Conservation (phyloP, 129 eudicot species). For the Flaveria trinervia region DNA sequence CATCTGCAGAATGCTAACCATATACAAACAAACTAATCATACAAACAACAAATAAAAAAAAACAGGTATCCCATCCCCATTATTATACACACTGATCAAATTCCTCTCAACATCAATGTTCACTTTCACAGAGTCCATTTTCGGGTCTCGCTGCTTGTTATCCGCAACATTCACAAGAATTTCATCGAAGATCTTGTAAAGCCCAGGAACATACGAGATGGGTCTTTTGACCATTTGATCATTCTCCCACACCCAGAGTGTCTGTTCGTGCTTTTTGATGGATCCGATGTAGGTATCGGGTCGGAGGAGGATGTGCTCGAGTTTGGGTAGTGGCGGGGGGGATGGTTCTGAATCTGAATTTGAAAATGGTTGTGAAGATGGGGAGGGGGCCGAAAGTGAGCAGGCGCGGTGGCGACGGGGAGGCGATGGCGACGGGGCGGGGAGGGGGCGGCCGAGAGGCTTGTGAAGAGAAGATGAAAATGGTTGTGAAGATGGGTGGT, state of each 20-base stretch:
- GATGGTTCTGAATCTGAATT: too few species aligned
- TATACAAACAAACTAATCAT: too few species aligned
- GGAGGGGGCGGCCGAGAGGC: too few species aligned
- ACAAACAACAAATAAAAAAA: too few species aligned
- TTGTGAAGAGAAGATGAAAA: too few species aligned
- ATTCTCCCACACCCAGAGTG: constrained; percentile 65
- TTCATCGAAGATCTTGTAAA: constrained; percentile 94
- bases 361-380: too few species aligned
- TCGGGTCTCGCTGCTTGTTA: constrained; percentile 85
- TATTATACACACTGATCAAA: constrained; percentile 65
- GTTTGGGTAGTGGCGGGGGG: too few species aligned
- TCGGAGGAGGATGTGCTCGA: constrained; percentile 93
- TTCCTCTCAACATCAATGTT: constrained; percentile 57
- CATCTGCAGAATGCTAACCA: too few species aligned
- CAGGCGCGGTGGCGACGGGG: too few species aligned
- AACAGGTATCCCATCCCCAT: constrained; percentile 88
- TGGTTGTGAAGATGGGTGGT: too few species aligned
- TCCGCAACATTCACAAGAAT: constrained; percentile 90
- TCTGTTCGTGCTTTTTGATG: constrained; percentile 63
- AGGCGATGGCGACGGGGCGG: too few species aligned
- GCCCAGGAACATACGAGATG: constrained; percentile 74
- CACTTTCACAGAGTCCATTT: constrained; percentile 68
- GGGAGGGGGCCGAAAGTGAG: too few species aligned
- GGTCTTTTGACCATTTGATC: constrained; percentile 43
- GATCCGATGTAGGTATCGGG: constrained; percentile 98